Evolutionary conservation across 106 monocot genomes (phyloP).

Genomic region (Acanthochlamys bracteata): DNA sequence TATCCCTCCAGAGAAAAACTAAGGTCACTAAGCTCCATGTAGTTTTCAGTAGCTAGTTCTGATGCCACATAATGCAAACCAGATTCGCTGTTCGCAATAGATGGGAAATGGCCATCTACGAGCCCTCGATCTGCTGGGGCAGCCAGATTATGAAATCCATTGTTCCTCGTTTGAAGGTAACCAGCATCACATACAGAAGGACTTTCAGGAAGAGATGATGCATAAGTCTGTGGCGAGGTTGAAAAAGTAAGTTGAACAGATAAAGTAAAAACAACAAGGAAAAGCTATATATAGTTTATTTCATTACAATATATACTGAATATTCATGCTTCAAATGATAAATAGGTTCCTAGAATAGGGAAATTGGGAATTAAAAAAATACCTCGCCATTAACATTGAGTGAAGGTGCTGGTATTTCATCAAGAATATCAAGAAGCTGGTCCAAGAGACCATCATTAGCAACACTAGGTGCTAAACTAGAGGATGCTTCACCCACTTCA

Average conservation of each 20-base stretch:
- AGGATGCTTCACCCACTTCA: conserved; percentile 14
- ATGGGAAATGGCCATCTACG: background rate
- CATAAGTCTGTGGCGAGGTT: no score
- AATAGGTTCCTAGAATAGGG: background rate
- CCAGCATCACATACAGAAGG: background rate
- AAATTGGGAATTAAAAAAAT: background rate
- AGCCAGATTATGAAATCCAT: conserved; percentile 9
- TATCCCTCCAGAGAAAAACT: conserved; percentile 2
- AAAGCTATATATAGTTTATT: background rate
- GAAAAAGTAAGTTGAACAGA: background rate
- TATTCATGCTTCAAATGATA: no score
- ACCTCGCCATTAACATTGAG: conserved; percentile 24
- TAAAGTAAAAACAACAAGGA: background rate
- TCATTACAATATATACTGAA: background rate
- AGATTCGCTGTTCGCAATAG: background rate
- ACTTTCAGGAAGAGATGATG: no score
- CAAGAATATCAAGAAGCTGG: conserved; percentile 7
- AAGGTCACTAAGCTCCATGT: conserved; percentile 35
- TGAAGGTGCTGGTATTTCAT: conserved; percentile 1
- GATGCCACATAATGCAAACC: conserved; percentile 2
- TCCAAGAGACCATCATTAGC: conserved; percentile 17
- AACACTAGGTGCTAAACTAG: background rate
- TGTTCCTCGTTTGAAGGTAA: background rate
- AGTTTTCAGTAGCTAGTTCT: conserved; percentile 17
- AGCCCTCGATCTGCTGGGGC: background rate